Conservation (phyloP, 495 filamentous ascomycete genomes). For the Hypoxylon lienhwacheense region DNA sequence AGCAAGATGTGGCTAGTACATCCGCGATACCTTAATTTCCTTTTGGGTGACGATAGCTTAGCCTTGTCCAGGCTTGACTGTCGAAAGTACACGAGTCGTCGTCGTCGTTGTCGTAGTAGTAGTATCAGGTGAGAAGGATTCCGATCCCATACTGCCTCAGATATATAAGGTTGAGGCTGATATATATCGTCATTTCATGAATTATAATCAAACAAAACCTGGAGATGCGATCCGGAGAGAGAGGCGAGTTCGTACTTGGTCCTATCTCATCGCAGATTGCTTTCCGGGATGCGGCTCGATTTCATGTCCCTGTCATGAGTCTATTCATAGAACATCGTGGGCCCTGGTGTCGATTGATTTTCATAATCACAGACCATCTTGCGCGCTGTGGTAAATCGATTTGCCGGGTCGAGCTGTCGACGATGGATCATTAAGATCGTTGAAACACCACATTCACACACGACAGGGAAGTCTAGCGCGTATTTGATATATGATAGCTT, state of each 20-base stretch:
- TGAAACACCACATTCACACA: too few species aligned
- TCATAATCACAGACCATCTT: slow-evolving; percentile 25
- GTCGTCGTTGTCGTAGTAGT: neutral
- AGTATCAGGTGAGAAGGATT: slow-evolving; percentile 23
- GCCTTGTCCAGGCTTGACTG: too few species aligned
- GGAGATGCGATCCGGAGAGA: too few species aligned
- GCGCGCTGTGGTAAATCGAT: slow-evolving; percentile 15
- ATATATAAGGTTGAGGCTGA: slow-evolving; percentile 28
- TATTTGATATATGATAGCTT: too few species aligned
- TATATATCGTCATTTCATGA: slow-evolving; percentile 30
- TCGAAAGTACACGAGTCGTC: too few species aligned
- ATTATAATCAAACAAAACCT: slow-evolving; percentile 18
- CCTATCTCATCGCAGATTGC: slow-evolving; percentile 13
- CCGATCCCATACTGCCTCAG: slow-evolving; percentile 10
- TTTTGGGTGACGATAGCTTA: too few species aligned
- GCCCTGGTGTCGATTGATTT: slow-evolving; percentile 10
- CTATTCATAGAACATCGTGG: slow-evolving; percentile 34
- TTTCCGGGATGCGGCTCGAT: slow-evolving; percentile 31
- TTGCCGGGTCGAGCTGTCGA: neutral
- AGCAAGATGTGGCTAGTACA: slow-evolving; percentile 24
- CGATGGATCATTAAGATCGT: neutral
- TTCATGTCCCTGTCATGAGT: slow-evolving; percentile 22
- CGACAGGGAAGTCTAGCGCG: too few species aligned
- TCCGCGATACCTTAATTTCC: too few species aligned
- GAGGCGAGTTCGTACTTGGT: slow-evolving; percentile 15